These are phyloP conservation scores for Abeoforma whisleri DNA, from an alignment of 78 protist genomes.

Conservation along the genomic window DNA sequence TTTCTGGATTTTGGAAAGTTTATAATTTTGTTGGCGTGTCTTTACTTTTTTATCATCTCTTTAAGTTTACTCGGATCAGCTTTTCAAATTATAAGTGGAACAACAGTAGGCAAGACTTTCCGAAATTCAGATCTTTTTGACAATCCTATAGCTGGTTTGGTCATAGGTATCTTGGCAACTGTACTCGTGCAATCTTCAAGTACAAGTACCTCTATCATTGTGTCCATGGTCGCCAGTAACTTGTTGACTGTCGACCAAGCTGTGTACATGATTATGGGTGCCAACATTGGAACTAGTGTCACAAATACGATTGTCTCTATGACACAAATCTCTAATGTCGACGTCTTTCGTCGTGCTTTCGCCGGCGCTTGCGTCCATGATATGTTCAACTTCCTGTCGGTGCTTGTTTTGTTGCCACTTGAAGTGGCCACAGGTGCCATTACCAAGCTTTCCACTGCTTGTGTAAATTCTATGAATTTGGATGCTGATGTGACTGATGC, in stretches of 20 bases:
- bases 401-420: neutral
- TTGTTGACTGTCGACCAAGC: neutral
- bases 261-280: slow-evolving; percentile 7
- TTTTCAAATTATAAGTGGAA: neutral
- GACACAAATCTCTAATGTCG: neutral
- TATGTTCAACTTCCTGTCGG: neutral
- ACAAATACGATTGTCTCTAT: neutral
- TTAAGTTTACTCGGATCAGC: neutral
- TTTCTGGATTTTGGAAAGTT: too few relatives aligned
- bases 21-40: too few relatives aligned
- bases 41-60: neutral
- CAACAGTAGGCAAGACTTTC: neutral
- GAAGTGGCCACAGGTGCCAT: neutral
- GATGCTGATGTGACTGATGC: neutral
- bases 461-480: neutral
- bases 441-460: neutral
- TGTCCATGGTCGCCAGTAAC: neutral
- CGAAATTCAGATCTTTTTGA: neutral
- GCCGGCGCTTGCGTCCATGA: slow-evolving; percentile 5
- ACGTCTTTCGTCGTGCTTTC: neutral
- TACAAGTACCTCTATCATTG: neutral
- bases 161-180: neutral
- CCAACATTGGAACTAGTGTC: slow-evolving; percentile 5
- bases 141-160: neutral
- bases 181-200: neutral